Evolutionary conservation across 139 green algal species (phyloP), one percentile per base, ranked within the genome.

Genomic region (Pseudopediastrum boryanum): DNA sequence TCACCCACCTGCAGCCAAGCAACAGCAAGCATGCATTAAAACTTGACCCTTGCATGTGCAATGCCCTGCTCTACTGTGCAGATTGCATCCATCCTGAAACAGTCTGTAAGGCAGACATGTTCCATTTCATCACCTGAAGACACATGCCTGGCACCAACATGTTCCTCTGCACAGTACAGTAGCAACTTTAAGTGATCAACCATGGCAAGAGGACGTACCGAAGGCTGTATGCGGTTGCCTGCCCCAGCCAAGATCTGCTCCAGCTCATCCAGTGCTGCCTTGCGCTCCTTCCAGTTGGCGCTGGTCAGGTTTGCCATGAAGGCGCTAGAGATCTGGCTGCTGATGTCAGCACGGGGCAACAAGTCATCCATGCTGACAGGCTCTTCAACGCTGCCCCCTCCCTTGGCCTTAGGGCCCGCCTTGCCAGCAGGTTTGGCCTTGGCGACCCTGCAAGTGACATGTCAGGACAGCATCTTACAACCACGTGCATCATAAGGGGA

Each of bases 281-380:
- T 95, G 58, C 96, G 87, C 64, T 96, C 93, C 84, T 99, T 99
- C 96, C 96, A 99, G 68, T 97, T 94, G 21, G 83, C 67, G 70
- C 81, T 89, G 71, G 52, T 52, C 68, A 96, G 67, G 65, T 79
- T 77, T 73, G 54, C 38, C 25, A 93, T 43, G 31, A 97, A 75
- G 12, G 51, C 74, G 79, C 42, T 23, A 0, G 86, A 92, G 69
- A 98, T 88, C 16, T 85, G 83, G 39, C 42, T 71, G 71, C 79
- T 90, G 82, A 98, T 94, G 82, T 97, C 90, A 13, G 82, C 81
- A 39, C 94, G 87, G 0, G 93, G 93, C 71, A 95, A 79, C 50
- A 97, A 80, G 51, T 95, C 92, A 42, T 94, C 87, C 64, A 75
- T 82, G 50, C 48, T 69, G 50, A 51, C 51, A 0, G 86, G 63